Evolutionary conservation across 1,139 yeast species (phyloP), one percentile per base, ranked within the genome.

Genomic region (Eremothecium sinecaudum): DNA sequence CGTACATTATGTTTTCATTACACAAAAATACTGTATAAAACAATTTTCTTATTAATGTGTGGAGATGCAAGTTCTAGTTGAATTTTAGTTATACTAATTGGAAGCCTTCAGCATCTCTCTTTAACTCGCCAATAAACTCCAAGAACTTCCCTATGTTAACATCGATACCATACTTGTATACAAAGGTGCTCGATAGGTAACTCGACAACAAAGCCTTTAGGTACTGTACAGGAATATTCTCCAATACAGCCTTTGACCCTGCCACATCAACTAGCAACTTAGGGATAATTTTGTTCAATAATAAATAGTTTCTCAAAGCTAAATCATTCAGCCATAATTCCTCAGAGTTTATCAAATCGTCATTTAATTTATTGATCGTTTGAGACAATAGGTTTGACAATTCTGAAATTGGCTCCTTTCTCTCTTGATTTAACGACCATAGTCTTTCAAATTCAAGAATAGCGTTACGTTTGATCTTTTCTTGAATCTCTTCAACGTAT

Each of bases 151-250:
- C 61, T 36, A 57, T 53, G 39, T 56, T 54, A 28, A 56, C 55
- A 48, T 74, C 84, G 45, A 79, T 72, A 36, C 97, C 96, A 55
- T 79, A 71, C 33, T 83, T 72, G 62, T 90, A 90, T 42, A 90
- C 94, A 61, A 82, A 90, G 38, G 81, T 71, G 28, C 95, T 83
- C 11, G 95, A 92, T 50, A 90, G 70, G 55, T 76, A 80, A 28
- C 94, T 82, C 35, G 96, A 95, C 57, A 90, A 82, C 46, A 90
- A 73, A 9, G 96, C 94, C 55, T 77, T 78, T 56, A 87, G 68
- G 59, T 90, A 90, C 40, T 92, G 72, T 42, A 72, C 84, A 12
- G 98, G 98, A 34, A 90, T 93, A 50, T 93, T 75, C 31, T 66
- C 51, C 50, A 87, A 64, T 31, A 90, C 75, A 39, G 66, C 63